Base-by-base conservation (phyloP, 2,329 filamentous ascomycete species). In the Purpureocillium takamizusanense region DNA sequence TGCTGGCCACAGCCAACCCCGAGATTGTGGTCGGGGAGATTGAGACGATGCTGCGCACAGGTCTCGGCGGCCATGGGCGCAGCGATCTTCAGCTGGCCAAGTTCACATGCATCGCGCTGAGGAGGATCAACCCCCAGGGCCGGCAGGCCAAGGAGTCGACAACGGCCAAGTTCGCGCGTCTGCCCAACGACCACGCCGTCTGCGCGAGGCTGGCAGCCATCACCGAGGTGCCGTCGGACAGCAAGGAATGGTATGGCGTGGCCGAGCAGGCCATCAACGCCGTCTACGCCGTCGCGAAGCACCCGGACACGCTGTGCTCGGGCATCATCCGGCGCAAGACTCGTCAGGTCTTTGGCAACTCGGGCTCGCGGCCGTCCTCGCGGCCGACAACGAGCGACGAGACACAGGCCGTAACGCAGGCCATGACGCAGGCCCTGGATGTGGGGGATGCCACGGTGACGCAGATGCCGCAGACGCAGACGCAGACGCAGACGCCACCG, bases 221-320 rank as follows among this genome's bases (percentile, higher is more conserved):
- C 51, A 81, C 84, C 14, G 87, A 95, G 47, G 79, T 95, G 5
- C 74, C 81, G 6, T 90, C 87, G 0, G 82, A 94, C 42, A 94
- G 82, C 65, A 92, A 94, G 55, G 92, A 98, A 57, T 98, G 92
- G 86, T 89, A 86, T 51, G 92, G 92, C 4, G 81, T 97, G 32
- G 89, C 92, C 15, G 94, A 98, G 57, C 92, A 98, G 62, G 90
- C 92, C 8, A 86, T 98, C 56, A 86, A 85, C 48, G 92, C 92
- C 35, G 95, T 98, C 36, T 98, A 98, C 53, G 80, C 86, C 21
- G 71, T 98, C 13, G 88, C 92, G 2, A 94, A 92, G 57, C 89
- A 97, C 55, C 92, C 92, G 0, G 92, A 98, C 55, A 84, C 83
- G 3, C 72, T 98, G 7, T 97, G 89, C 59, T 94, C 92, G 0